Conservation (phyloP, 345 rosid genomes). For the Rhizophora mangle region DNA sequence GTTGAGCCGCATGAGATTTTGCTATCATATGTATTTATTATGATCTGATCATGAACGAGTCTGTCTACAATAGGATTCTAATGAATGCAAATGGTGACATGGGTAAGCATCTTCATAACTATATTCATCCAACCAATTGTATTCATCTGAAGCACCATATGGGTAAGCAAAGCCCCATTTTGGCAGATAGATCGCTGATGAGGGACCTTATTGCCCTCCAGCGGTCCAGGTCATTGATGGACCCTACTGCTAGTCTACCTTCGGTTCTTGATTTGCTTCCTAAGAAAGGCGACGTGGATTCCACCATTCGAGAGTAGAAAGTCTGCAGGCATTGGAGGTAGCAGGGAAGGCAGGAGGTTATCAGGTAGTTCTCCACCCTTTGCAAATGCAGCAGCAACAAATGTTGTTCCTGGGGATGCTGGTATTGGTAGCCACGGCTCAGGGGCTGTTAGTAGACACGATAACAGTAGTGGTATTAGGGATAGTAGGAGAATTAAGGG, state of each 20-base stretch:
- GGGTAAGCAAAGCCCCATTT: slow-evolving; percentile 91
- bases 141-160: slow-evolving; percentile 97
- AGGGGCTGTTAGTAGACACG: slow-evolving; percentile 39
- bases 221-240: slow-evolving; percentile 81
- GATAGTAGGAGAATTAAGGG: slow-evolving; percentile 63
- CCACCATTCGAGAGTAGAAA: slow-evolving; percentile 43
- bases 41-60: slow-evolving; percentile 69
- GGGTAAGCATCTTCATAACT: slow-evolving; percentile 88
- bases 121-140: slow-evolving; percentile 89
- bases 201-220: slow-evolving; percentile 88
- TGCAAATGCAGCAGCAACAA: slow-evolving; percentile 46
- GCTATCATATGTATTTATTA: slow-evolving; percentile 14
- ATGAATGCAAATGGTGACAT: slow-evolving; percentile 88
- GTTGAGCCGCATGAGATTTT: slow-evolving; percentile 14
- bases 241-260: slow-evolving; percentile 88
- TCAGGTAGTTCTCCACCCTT: slow-evolving; percentile 58
- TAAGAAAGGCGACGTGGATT: slow-evolving; percentile 48
- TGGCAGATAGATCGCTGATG: slow-evolving; percentile 72
- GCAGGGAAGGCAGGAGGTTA: slow-evolving; percentile 54
- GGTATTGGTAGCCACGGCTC: slow-evolving; percentile 26
- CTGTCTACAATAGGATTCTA: slow-evolving; percentile 66
- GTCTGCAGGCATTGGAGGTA: slow-evolving; percentile 51
- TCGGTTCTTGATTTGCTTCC: slow-evolving; percentile 64
- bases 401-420: slow-evolving; percentile 57
- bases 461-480: slow-evolving; percentile 45